Percentiles rank a stretch among this genome's conserved stretches.
Conservation (phyloP, 2,329 filamentous ascomycete species). For the Raffaelea arxii region DNA sequence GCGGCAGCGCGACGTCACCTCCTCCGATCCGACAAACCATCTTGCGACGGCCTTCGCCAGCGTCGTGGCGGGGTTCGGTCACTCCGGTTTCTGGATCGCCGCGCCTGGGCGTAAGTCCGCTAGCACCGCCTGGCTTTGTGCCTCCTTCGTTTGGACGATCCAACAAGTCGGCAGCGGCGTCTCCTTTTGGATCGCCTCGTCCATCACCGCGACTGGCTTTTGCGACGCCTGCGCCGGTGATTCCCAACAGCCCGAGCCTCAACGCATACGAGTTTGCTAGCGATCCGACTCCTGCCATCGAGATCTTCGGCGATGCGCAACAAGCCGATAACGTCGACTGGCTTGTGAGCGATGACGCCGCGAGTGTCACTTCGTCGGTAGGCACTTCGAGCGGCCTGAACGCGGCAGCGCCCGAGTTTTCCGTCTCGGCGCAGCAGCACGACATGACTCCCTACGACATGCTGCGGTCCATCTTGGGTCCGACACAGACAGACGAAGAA, state of each 20-base stretch:
- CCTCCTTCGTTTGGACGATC: slow-evolving; percentile 68
- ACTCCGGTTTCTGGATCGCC: slow-evolving; percentile 80
- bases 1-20: slow-evolving; percentile 59
- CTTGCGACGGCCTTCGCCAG: slow-evolving; percentile 82
- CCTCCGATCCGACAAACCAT: slow-evolving; percentile 82
- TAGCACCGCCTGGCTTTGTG: slow-evolving; percentile 74
- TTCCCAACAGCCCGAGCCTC: slow-evolving; percentile 86
- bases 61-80: slow-evolving; percentile 78
- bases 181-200: slow-evolving; percentile 87
- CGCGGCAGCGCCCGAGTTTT: slow-evolving; percentile 72
- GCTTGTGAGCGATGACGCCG: slow-evolving; percentile 83
- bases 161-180: slow-evolving; percentile 61
- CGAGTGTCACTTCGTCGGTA: slow-evolving; percentile 67
- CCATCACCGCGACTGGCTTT: slow-evolving; percentile 87
- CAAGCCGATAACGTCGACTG: slow-evolving; percentile 94
- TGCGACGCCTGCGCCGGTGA: slow-evolving; percentile 61
- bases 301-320: slow-evolving; percentile 78
- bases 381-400: slow-evolving; percentile 61
- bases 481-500: slow-evolving; percentile 83
- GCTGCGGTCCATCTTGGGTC: slow-evolving; percentile 85
- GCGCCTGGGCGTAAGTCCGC: slow-evolving; percentile 69
- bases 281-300: slow-evolving; percentile 68
- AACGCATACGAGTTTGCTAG: slow-evolving; percentile 92
- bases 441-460: slow-evolving; percentile 99
- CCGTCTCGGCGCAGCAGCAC: slow-evolving; percentile 48